Conservation (phyloP, 345 rosid genomes). For the Hibiscus syriacus region DNA sequence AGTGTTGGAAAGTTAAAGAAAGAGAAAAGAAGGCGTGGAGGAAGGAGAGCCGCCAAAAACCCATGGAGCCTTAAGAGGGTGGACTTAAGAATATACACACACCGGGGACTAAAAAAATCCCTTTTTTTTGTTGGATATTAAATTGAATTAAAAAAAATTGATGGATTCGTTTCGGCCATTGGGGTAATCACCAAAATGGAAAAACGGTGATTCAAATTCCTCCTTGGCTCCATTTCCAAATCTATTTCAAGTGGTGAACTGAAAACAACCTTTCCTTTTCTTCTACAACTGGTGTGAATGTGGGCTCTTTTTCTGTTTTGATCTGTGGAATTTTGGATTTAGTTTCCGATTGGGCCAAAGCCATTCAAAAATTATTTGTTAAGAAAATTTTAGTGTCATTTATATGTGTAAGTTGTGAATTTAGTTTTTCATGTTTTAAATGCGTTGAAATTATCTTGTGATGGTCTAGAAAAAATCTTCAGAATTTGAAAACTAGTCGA, state of each 20-base stretch:
- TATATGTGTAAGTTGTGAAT: too few relatives aligned
- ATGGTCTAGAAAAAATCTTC: too few relatives aligned
- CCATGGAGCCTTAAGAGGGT: too few relatives aligned
- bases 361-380: too few relatives aligned
- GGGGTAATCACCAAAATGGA: neutral
- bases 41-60: slow-evolving; percentile 40
- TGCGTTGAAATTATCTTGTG: too few relatives aligned
- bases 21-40: slow-evolving; percentile 23
- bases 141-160: neutral
- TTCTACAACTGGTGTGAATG: too few relatives aligned
- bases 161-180: neutral
- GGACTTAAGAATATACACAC: slow-evolving; percentile 19
- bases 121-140: neutral
- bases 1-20: slow-evolving; percentile 7
- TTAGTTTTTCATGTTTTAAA: too few relatives aligned
- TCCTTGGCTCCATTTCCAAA: slow-evolving; percentile 3
- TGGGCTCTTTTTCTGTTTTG: neutral
- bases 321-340: neutral
- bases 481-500: too few relatives aligned
- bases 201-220: slow-evolving; percentile 12
- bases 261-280: too few relatives aligned
- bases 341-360: neutral
- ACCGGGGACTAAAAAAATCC: neutral
- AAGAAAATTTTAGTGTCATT: too few relatives aligned
- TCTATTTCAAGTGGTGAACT: neutral